Evolutionary conservation across 1,284 basidiomycete genomes (phyloP).

Genomic region (Caloboletus inedulis): DNA sequence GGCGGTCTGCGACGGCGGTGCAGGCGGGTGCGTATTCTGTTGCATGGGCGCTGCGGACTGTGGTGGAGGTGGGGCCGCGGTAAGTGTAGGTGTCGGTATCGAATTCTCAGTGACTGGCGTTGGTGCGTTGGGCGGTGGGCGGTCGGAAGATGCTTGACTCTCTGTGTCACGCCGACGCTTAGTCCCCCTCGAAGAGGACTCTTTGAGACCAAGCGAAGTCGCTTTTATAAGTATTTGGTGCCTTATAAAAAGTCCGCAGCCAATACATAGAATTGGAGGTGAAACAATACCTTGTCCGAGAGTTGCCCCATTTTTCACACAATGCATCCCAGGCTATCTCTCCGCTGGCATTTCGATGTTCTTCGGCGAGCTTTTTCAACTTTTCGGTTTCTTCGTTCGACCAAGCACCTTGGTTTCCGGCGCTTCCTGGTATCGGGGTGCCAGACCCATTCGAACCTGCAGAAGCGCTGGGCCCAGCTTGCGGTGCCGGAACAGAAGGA

Average conservation of each 20-base stretch:
- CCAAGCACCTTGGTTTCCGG: slow-evolving; percentile 68
- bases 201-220: slow-evolving; percentile 68
- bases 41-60: slow-evolving; percentile 22
- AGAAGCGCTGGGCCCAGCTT: slow-evolving; percentile 29
- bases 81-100: slow-evolving; percentile 17
- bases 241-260: slow-evolving; percentile 36
- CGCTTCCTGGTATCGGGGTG: slow-evolving; percentile 34
- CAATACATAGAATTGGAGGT: background rate
- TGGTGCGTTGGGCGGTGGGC: slow-evolving; percentile 26
- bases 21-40: slow-evolving; percentile 27
- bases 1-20: slow-evolving; percentile 20
- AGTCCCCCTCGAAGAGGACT: slow-evolving; percentile 60
- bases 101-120: slow-evolving; percentile 26
- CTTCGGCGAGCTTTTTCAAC: slow-evolving; percentile 62
- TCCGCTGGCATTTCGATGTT: slow-evolving; percentile 50
- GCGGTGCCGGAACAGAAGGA: slow-evolving; percentile 21
- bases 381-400: slow-evolving; percentile 70
- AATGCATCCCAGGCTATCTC: slow-evolving; percentile 76
- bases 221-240: slow-evolving; percentile 78
- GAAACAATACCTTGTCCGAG: slow-evolving; percentile 55
- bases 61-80: slow-evolving; percentile 20
- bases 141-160: slow-evolving; percentile 31
- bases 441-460: slow-evolving; percentile 21
- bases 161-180: slow-evolving; percentile 60
- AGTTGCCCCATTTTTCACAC: slow-evolving; percentile 65